Base-by-base conservation (phyloP, 2,329 filamentous ascomycete genomes). In the Fusarium avenaceum region DNA sequence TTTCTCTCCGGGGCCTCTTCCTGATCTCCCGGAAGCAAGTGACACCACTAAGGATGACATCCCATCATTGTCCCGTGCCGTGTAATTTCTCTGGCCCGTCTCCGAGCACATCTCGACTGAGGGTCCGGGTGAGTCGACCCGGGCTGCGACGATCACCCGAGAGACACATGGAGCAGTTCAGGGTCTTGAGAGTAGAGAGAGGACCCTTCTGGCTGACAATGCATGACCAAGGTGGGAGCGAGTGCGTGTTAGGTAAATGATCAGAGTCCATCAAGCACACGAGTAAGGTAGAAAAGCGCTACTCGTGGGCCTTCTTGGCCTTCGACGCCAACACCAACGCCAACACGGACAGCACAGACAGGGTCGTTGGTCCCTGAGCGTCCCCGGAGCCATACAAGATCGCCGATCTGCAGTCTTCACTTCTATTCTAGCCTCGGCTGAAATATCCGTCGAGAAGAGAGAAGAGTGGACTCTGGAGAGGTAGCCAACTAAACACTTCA, bases 381-480 rank as follows among this genome's bases (percentile, higher is more conserved):
- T 24, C 46, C 42, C 28, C 38, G 45, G 43, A 28, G 54, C 48
- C 52, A 49, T 47, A 55, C 22, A 20, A 67, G 62, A 69, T 70
- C 66, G 57, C 50, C 52, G 67, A 70, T 70, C 66, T 44, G 40
- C 32, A 46, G 28, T 42, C 14, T 55, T 39, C 26, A 32, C 28
- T 51, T 57, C 35, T 44, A 15, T 20, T 40, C 22, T 72, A 65
- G 69, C 17, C 48, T 61, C 68, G 72, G 70, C 72, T 74, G 61
- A 74, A 70, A 72, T 66, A 44, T 63, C 63, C 63, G 70, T 72
- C 72, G 62, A 71, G 32, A 35, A 30, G 48, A 40, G 48, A 35
- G 32, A 30, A 30, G 33, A 49, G 26, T 22, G n/a, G 38, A 35
- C 42, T 65, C 48, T 30, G 49, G 50, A 58, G 50, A 63, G 54